Percentiles rank a stretch among this genome's conserved stretches.
Evolutionary conservation across 257 asterid species (phyloP).

Genomic region (Ilex asprella): DNA sequence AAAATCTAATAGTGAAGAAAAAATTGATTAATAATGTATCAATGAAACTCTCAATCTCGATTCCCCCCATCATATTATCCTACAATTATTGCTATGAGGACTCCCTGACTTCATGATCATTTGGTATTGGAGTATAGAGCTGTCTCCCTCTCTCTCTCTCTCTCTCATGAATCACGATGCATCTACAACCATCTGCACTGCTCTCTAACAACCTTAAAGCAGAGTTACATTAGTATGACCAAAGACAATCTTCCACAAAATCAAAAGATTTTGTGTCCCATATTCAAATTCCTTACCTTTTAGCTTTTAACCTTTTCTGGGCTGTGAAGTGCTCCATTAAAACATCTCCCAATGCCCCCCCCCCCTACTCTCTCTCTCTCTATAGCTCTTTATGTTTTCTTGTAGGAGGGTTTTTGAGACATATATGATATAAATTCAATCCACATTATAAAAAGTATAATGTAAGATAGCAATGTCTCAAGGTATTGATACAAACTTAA

Average conservation of each 20-base stretch:
- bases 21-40: neutral
- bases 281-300: conserved; percentile 7
- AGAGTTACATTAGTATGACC: conserved; percentile 1
- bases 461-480: no score
- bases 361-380: no score
- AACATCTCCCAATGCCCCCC: neutral
- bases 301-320: conserved; percentile 12
- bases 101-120: neutral
- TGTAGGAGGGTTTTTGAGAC: no score
- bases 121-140: neutral
- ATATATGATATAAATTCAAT: no score
- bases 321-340: conserved; percentile 13
- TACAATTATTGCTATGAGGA: conserved; percentile 4
- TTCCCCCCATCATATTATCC: neutral
- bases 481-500: no score
- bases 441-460: no score
- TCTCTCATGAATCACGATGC: neutral
- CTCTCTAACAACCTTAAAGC: no score
- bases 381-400: no score
- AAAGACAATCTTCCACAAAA: conserved; percentile 22
- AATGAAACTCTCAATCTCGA: neutral
- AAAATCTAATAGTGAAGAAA: no score
- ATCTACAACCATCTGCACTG: neutral
- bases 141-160: neutral
- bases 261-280: conserved; percentile 27